Conservation (phyloP, 2,329 filamentous ascomycete genomes). For the Pyrenochaeta sp. region DNA sequence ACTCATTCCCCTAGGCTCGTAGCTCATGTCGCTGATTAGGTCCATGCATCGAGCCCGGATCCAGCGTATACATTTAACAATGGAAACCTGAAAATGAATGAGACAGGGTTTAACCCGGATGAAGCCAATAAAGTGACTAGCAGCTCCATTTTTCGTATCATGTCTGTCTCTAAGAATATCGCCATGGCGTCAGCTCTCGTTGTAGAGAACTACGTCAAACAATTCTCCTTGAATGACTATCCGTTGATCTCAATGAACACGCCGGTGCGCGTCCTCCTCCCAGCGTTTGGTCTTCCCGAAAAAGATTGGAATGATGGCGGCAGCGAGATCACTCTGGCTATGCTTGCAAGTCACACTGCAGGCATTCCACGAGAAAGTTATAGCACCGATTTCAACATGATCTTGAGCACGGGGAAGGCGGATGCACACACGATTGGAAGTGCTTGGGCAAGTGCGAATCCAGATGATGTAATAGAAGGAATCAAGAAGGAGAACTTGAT, state of each 20-base stretch:
- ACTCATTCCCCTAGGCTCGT: neutral
- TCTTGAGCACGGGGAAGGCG: slow-evolving; percentile 31
- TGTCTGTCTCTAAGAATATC: slow-evolving; percentile 41
- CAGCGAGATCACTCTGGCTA: slow-evolving; percentile 40
- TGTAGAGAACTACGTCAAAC: slow-evolving; percentile 21
- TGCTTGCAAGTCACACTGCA: slow-evolving; percentile 44
- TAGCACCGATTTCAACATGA: slow-evolving; percentile 40
- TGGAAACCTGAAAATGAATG: slow-evolving; percentile 42
- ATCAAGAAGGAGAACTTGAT: slow-evolving; percentile 31
- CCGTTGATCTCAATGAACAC: slow-evolving; percentile 29
- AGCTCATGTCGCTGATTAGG: slow-evolving; percentile 14
- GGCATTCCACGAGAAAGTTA: slow-evolving; percentile 42
- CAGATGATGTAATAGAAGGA: slow-evolving; percentile 27
- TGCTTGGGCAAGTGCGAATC: slow-evolving; percentile 30
- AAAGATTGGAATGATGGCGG: slow-evolving; percentile 42
- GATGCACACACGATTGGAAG: slow-evolving; percentile 35
- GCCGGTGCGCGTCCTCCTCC: slow-evolving; percentile 30
- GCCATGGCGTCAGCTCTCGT: slow-evolving; percentile 35
- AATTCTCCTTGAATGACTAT: neutral
- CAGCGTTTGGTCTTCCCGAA: slow-evolving; percentile 29
- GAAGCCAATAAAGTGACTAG: slow-evolving; percentile 27
- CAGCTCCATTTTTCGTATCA: slow-evolving; percentile 42
- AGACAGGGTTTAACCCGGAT: slow-evolving; percentile 15
- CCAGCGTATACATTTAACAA: slow-evolving; percentile 38
- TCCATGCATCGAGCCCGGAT: slow-evolving; percentile 33